These are phyloP conservation scores for Globisporangium recalcitrans DNA, from an alignment of 352 stramenopile genomes.

Conservation along the genomic window DNA sequence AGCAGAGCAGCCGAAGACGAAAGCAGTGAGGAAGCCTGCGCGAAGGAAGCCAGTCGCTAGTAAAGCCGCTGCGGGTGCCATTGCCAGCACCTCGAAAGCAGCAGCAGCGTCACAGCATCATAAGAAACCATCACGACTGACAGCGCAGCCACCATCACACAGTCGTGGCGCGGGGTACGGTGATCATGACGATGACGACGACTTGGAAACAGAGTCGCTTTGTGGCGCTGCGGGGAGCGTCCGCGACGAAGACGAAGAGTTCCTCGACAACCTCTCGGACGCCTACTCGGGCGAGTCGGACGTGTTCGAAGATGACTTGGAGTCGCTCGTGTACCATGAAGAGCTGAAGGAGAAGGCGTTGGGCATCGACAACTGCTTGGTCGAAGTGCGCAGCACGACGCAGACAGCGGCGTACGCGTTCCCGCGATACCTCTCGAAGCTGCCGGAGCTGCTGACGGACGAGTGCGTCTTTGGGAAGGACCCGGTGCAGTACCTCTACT, in stretches of 20 bases:
- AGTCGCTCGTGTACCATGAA: constrained; percentile 56
- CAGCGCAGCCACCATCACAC: background rate
- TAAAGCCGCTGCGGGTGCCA: background rate
- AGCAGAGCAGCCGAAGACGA: constrained; percentile 6
- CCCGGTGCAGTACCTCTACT: constrained; percentile 68
- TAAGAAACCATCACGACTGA: background rate
- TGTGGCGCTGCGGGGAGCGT: constrained; percentile 8
- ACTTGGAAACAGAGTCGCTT: constrained; percentile 6
- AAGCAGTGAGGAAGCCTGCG: constrained; percentile 16
- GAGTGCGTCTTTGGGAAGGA: constrained; percentile 56
- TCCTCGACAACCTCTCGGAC: constrained; percentile 38
- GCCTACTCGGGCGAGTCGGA: constrained; percentile 61
- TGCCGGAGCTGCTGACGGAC: constrained; percentile 50
- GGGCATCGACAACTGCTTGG: constrained; percentile 41
- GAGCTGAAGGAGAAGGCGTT: constrained; percentile 33
- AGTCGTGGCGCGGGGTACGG: background rate
- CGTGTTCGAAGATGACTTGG: constrained; percentile 72
- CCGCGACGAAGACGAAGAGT: constrained; percentile 33
- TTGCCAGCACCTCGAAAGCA: background rate
- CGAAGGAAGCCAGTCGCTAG: constrained; percentile 7
- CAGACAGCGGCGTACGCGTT: constrained; percentile 33
- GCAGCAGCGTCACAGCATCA: constrained; percentile 2
- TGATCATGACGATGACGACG: constrained; percentile 10
- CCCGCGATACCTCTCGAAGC: constrained; percentile 50
- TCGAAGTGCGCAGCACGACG: constrained; percentile 43